phyloP scores from a whole-genome alignment of 345 rosid species.

The Aquilaria malaccensis region DNA sequence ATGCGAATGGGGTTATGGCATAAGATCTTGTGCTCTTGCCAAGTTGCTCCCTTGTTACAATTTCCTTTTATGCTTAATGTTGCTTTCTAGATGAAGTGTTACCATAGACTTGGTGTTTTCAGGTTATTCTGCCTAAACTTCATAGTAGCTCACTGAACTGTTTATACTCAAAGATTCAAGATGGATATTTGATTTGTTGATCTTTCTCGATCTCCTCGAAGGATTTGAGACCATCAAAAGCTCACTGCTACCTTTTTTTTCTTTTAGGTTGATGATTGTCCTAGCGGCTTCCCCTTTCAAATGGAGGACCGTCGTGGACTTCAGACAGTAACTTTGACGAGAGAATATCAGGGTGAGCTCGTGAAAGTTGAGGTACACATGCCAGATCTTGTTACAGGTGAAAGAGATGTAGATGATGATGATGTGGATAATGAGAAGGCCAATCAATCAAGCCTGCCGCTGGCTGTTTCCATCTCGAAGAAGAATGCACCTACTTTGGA shows the following conservation, averaged over 20 bases:
- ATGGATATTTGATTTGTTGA: no score
- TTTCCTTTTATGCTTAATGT: no score
- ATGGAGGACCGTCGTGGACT: slow-evolving; percentile 68
- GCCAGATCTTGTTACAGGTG: slow-evolving; percentile 83
- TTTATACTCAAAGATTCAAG: no score
- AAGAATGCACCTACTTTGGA: slow-evolving; percentile 48
- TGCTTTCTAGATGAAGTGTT: no score
- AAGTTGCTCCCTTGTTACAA: no score
- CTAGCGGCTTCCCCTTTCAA: slow-evolving; percentile 66
- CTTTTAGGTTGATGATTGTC: slow-evolving; percentile 49
- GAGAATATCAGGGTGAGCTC: slow-evolving; percentile 64
- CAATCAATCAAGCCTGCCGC: slow-evolving; percentile 46
- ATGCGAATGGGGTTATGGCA: no score
- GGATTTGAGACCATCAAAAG: no score
- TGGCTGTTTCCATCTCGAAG: slow-evolving; percentile 60
- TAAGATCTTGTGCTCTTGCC: no score
- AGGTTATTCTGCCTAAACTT: no score
- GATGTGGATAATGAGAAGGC: slow-evolving; percentile 38
- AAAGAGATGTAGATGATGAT: slow-evolving; percentile 24
- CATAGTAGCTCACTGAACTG: no score
- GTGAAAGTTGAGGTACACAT: slow-evolving; percentile 71
- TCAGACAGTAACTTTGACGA: slow-evolving; percentile 46
- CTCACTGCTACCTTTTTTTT: background rate
- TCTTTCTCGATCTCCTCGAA: no score
- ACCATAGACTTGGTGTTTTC: no score